Percentiles rank a stretch among this genome's conserved stretches.
phyloP scores from a whole-genome alignment of 164 flowering plant species.

The Kingdonia uniflora region DNA sequence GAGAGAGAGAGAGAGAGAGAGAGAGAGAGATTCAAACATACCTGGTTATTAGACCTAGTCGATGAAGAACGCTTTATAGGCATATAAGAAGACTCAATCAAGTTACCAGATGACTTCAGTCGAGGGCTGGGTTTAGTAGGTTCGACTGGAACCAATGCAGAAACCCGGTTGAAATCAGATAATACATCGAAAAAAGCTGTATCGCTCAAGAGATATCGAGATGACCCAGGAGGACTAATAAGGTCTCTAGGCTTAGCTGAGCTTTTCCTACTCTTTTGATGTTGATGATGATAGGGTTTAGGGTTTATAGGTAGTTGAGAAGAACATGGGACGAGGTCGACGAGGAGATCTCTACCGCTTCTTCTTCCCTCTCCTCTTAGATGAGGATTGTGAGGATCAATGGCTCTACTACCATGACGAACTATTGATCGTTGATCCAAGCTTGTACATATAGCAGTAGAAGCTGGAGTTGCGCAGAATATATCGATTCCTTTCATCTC shows the following conservation, averaged over 20 bases:
- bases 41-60: constrained; percentile 32
- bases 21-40: background rate
- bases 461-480: constrained; percentile 69
- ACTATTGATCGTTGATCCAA: constrained; percentile 40
- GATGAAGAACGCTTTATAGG: constrained; percentile 24
- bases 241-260: constrained; percentile 26
- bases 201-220: constrained; percentile 47
- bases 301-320: constrained; percentile 38
- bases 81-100: constrained; percentile 18
- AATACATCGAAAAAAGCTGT: constrained; percentile 23
- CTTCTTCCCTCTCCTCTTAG: constrained; percentile 14
- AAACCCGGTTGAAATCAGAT: constrained; percentile 20
- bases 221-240: constrained; percentile 31
- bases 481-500: constrained; percentile 60
- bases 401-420: constrained; percentile 23
- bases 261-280: constrained; percentile 24
- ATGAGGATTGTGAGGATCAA: constrained; percentile 24
- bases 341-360: background rate
- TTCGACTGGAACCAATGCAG: constrained; percentile 24
- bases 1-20: background rate
- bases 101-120: background rate
- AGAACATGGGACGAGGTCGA: constrained; percentile 23
- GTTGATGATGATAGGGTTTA: constrained; percentile 18
- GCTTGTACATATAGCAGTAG: constrained; percentile 70
- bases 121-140: constrained; percentile 4